phyloP scores from a whole-genome alignment of 257 asterid species.

The Solanum acaule region DNA sequence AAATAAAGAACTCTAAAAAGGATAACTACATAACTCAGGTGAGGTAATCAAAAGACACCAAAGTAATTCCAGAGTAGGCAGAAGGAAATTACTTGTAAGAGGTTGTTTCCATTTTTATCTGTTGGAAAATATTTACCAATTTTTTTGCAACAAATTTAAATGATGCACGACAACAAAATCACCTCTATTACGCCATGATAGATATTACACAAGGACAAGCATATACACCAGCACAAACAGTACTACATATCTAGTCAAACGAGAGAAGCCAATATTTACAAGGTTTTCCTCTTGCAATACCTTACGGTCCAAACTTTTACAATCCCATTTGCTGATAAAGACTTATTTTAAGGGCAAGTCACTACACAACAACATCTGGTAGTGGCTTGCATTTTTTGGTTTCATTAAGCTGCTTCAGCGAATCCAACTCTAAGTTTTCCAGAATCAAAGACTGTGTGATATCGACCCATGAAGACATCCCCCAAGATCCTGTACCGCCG shows the following conservation, averaged over 20 bases:
- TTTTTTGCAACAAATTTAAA: neutral
- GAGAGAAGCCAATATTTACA: neutral
- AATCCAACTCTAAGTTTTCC: slow-evolving; percentile 76
- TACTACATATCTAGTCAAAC: neutral
- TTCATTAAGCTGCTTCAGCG: slow-evolving; percentile 81
- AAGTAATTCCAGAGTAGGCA: neutral
- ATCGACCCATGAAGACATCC: slow-evolving; percentile 91
- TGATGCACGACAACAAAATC: neutral
- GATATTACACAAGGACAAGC: neutral
- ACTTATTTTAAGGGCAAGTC: neutral
- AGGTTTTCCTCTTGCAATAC: neutral
- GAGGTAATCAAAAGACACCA: neutral
- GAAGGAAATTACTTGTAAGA: neutral
- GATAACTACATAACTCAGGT: neutral
- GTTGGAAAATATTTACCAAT: neutral
- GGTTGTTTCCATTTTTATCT: neutral
- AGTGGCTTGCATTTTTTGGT: neutral
- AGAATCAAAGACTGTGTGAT: slow-evolving; percentile 81
- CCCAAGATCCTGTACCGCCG: slow-evolving; percentile 72
- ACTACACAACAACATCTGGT: neutral
- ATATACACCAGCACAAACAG: slow-evolving; percentile 8
- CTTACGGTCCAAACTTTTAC: neutral
- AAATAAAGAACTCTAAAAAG: neutral
- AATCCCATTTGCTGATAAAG: neutral
- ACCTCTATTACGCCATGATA: neutral